These are phyloP conservation scores for Apiotrichum porosum DNA, from an alignment of 1,284 basidiomycete genomes.

Conservation along the genomic window DNA sequence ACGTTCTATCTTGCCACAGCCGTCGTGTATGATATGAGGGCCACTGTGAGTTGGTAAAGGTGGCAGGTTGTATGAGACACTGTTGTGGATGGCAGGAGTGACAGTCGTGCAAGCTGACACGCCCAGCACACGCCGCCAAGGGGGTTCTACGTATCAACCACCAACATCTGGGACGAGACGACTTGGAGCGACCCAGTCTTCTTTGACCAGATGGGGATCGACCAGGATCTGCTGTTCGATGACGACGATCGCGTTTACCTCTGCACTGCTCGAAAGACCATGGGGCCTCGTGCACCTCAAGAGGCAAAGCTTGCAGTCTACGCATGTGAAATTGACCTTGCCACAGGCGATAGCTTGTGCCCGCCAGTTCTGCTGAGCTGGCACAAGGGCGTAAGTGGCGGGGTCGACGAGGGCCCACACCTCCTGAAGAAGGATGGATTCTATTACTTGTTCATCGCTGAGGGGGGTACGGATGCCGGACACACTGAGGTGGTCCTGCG, in stretches of 20 bases:
- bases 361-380: not conserved
- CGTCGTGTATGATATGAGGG: no score
- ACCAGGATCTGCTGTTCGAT: conserved; percentile 26
- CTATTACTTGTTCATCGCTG: conserved; percentile 32
- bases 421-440: conserved; percentile 23
- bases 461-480: conserved; percentile 28
- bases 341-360: not conserved
- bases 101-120: no score
- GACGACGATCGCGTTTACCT: conserved; percentile 19
- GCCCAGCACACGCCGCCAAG: no score
- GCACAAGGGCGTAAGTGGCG: not conserved
- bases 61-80: no score
- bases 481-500: conserved; percentile 25
- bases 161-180: conserved; percentile 23
- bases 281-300: not conserved
- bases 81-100: no score
- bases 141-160: conserved; percentile 29
- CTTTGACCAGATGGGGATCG: conserved; percentile 23
- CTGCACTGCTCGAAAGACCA: no score
- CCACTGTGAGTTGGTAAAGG: no score
- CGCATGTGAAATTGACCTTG: conserved; percentile 12
- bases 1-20: no score
- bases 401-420: conserved; percentile 30
- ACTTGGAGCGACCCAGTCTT: conserved; percentile 25
- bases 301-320: not conserved